These are phyloP conservation scores for Prunus salicina DNA, from an alignment of 306 rosid species.

Conservation along the genomic window DNA sequence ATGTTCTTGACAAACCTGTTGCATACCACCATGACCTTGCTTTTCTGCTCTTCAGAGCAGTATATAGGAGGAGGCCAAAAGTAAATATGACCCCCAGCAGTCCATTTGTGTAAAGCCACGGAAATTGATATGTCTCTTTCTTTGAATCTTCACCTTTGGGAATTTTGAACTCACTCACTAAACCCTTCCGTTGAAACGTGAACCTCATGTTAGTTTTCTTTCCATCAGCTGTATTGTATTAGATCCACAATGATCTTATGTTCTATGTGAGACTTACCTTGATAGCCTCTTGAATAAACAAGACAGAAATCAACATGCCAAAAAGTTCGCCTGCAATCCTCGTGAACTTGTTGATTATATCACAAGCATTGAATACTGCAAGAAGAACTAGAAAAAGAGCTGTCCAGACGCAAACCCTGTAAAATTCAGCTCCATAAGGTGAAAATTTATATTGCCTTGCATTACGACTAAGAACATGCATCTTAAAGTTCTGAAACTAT, in stretches of 20 bases:
- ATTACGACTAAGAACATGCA: neutral
- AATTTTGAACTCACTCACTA: constrained; percentile 59
- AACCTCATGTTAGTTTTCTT: neutral
- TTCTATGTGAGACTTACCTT: constrained; percentile 44
- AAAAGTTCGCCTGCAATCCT: constrained; percentile 86
- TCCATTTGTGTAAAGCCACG: constrained; percentile 75
- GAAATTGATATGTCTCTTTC: constrained; percentile 43
- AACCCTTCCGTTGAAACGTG: constrained; percentile 43
- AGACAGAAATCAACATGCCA: constrained; percentile 78
- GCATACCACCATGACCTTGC: constrained; percentile 87
- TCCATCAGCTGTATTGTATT: neutral
- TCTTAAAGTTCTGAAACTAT: neutral
- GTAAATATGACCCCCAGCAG: constrained; percentile 68
- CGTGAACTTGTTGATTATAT: constrained; percentile 67
- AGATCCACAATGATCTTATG: neutral
- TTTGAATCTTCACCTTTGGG: constrained; percentile 51
- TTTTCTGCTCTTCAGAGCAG: constrained; percentile 71
- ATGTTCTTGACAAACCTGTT: constrained; percentile 53
- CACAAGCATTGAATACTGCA: constrained; percentile 74
- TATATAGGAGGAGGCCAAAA: constrained; percentile 67
- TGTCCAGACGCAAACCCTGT: constrained; percentile 93
- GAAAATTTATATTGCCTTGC: neutral
- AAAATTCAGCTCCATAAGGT: constrained; percentile 11
- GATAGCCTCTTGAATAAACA: constrained; percentile 85
- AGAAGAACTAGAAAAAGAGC: constrained; percentile 67